Conservation (phyloP, 169 alveolate species). For the Eimeria brunetti region DNA sequence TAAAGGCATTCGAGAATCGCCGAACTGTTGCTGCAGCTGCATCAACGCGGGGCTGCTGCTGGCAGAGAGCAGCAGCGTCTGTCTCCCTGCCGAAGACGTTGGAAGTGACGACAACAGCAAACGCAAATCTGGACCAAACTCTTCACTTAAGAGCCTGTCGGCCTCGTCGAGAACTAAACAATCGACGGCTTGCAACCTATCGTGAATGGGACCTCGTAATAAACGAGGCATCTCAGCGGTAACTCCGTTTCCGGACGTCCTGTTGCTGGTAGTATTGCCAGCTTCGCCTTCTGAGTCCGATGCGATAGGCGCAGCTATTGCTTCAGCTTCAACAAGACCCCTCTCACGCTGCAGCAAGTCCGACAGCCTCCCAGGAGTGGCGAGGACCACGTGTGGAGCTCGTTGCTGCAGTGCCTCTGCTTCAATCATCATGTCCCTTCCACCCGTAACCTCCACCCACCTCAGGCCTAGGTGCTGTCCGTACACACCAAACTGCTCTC, state of each 20-base stretch:
- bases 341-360: constrained; percentile 84
- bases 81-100: constrained; percentile 88
- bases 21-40: constrained; percentile 90
- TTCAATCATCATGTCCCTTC: constrained; percentile 73
- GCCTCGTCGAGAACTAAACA: constrained; percentile 98
- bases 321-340: constrained; percentile 55
- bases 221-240: constrained; percentile 80
- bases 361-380: constrained; percentile 98
- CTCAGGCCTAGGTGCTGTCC: constrained; percentile 78
- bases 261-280: constrained; percentile 26
- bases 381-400: constrained; percentile 97
- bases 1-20: constrained; percentile 90
- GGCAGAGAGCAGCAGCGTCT: constrained; percentile 98
- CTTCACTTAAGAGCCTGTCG: constrained; percentile 94
- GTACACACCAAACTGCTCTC: constrained; percentile 89
- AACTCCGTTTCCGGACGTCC: neutral
- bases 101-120: constrained; percentile 88
- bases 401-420: constrained; percentile 81
- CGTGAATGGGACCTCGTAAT: constrained; percentile 36
- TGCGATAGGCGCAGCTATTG: neutral
- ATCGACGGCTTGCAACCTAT: constrained; percentile 88
- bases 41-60: constrained; percentile 96
- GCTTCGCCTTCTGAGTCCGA: neutral
- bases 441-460: constrained; percentile 75
- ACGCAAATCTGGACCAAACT: constrained; percentile 89